Evolutionary conservation across 192 early-diverging fungal species (phyloP).

Genomic region (Diversispora eburnea): DNA sequence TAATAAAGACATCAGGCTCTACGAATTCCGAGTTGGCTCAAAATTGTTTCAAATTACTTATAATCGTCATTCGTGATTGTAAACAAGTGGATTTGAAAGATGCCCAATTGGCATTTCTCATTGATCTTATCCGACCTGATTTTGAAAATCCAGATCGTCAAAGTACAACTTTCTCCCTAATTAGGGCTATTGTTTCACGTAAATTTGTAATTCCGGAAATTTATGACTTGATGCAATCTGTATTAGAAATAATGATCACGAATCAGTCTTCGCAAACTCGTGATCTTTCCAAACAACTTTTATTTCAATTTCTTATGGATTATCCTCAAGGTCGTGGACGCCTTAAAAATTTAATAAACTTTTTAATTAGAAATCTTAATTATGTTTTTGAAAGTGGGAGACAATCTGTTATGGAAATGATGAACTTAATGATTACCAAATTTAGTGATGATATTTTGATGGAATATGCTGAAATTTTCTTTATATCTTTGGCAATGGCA

Average conservation of each 20-base stretch:
- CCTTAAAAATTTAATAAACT: conserved; percentile 80
- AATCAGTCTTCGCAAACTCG: conserved; percentile 74
- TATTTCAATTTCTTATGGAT: conserved; percentile 89
- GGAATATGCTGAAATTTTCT: conserved; percentile 77
- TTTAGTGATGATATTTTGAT: conserved; percentile 74
- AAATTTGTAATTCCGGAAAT: conserved; percentile 84
- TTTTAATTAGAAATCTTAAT: conserved; percentile 83
- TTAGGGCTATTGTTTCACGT: conserved; percentile 82
- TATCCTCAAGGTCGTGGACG: conserved; percentile 88
- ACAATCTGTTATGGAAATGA: conserved; percentile 82
- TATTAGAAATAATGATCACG: conserved; percentile 82
- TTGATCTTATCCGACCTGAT: conserved; percentile 80
- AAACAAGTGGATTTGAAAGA: conserved; percentile 64
- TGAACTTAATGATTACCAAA: conserved; percentile 74
- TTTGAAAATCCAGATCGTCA: conserved; percentile 87
- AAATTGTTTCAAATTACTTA: conserved; percentile 77
- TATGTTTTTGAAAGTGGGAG: conserved; percentile 94
- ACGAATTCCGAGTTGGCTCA: conserved; percentile 71
- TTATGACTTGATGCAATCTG: conserved; percentile 88
- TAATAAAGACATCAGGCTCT: conserved; percentile 61
- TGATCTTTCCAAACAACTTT: conserved; percentile 76
- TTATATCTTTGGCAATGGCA: conserved; percentile 78
- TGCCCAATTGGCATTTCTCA: conserved; percentile 71
- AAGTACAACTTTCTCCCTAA: conserved; percentile 77
- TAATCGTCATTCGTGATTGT: conserved; percentile 75